Evolutionary conservation across 2,329 filamentous ascomycete species (phyloP).

Genomic region (Colletotrichum tabaci): DNA sequence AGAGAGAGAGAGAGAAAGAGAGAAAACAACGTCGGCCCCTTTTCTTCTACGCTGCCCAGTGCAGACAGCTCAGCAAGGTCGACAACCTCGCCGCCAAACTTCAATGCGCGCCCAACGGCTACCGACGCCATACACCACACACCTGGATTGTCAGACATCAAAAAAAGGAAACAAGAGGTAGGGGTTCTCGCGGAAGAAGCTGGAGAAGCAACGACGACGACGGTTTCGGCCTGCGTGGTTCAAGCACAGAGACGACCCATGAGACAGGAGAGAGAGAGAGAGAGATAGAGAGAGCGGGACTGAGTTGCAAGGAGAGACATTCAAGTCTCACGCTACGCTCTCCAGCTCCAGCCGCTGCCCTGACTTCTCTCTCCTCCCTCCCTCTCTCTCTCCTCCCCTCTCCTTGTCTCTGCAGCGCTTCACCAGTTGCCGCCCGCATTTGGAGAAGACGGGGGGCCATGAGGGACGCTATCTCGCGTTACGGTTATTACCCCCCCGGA

Average conservation of each 20-base stretch:
- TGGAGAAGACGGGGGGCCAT: constrained; percentile 31
- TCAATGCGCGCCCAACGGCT: constrained; percentile 32
- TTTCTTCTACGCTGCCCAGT: neutral
- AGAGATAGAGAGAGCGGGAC: no score
- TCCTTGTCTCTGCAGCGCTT: constrained; percentile 33
- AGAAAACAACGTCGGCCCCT: neutral
- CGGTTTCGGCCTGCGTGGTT: constrained; percentile 30
- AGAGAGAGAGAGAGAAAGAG: neutral
- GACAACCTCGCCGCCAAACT: neutral
- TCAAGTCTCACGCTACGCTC: constrained; percentile 26
- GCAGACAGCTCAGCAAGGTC: neutral
- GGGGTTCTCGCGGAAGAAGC: constrained; percentile 14
- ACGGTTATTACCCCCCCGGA: constrained; percentile 19
- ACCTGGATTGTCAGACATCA: constrained; percentile 1
- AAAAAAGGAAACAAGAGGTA: constrained; percentile 14
- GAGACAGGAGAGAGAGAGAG: constrained; percentile 10
- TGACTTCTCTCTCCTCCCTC: neutral
- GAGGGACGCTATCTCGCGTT: constrained; percentile 1
- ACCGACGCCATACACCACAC: constrained; percentile 10
- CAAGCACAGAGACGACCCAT: neutral
- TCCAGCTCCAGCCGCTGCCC: constrained; percentile 24
- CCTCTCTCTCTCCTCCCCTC: neutral
- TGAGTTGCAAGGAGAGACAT: constrained; percentile 37
- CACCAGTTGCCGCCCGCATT: constrained; percentile 34
- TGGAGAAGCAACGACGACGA: constrained; percentile 26